A percentile compares a stretch with the other conserved stretches of the same genome.
Conservation (phyloP, 371 early-diverging fungal species). For the Ecytonucleospora hepatopenaei region DNA sequence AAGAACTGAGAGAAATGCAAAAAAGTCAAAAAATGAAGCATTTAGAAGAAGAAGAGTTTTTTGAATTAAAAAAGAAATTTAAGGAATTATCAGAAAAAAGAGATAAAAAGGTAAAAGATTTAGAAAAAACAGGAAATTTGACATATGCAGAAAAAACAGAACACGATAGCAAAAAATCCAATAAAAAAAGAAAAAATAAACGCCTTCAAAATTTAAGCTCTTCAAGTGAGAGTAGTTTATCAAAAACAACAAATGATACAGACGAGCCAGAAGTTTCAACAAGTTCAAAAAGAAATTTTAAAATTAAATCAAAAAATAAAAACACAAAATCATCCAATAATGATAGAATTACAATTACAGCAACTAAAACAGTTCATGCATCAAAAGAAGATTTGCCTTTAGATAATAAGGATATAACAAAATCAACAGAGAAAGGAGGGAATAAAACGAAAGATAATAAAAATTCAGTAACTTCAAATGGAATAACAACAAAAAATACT, state of each 20-base stretch:
- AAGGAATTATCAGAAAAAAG: background rate
- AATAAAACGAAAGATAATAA: background rate
- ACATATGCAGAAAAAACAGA: background rate
- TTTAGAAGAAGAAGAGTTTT: background rate
- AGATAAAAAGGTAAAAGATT: background rate
- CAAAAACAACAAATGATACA: background rate
- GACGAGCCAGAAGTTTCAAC: background rate
- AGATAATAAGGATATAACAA: background rate
- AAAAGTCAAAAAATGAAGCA: background rate
- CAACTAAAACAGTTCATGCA: background rate
- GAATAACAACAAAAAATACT: background rate
- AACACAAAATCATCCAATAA: background rate
- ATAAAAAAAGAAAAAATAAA: background rate
- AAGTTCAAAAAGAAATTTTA: background rate
- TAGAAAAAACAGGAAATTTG: background rate
- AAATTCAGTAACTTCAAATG: background rate
- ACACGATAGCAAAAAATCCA: background rate
- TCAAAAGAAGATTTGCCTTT: background rate
- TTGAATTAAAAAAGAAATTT: background rate
- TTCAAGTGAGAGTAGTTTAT: background rate
- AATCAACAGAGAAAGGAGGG: background rate
- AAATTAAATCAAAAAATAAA: background rate
- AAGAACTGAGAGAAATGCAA: background rate
- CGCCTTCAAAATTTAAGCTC: background rate
- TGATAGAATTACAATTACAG: conserved; percentile 1